Evolutionary conservation across 768 basidiomycete genomes (phyloP), one percentile per base, ranked within the genome.

Genomic region (Amanita thiersii): DNA sequence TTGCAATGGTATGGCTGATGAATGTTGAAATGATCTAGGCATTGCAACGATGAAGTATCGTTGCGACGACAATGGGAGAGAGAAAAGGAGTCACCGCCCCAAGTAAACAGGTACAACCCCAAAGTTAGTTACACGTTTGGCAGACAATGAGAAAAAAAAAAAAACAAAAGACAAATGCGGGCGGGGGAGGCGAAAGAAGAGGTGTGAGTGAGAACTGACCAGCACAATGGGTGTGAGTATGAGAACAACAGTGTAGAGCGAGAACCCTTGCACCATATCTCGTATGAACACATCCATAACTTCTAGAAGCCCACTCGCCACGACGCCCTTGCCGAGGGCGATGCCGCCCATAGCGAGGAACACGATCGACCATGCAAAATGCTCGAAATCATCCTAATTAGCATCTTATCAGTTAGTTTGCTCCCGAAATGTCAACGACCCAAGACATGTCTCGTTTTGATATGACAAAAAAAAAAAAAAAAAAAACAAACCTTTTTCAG

Each of bases 281-380:
- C 74, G 68, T 45, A 90, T 78, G 34, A 72, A 55, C 2, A 54
- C 58, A 52, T 89, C 87, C 64, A 96, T 72, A 36, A 85, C 75
- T 12, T 81, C 75, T 26, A 98, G 69, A 18, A 99, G 69, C 0
- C 96, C 96, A 40, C 89, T 92, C 4, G 87, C 81, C 30, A 76
- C 73, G 11, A 98, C 94, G 4, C 92, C 93, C 52, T 94, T 86
- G 42, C 96, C 96, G 2, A 98, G 75, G 0, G 92, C 90, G 39
- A 97, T 93, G 28, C 96, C 96, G 17, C 94, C 94, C 96, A 97
- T 99, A 3, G 91, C 90, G 45, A 94, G 72, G 64, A 94, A 94
- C 19, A 97, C 90, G 41, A 94, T 90, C 5, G 83, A 83, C 92
- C 92, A 94, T 44, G 85, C 73, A 60, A 91, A 90, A 54, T 89